Percentiles rank a stretch among this genome's conserved stretches.
These are phyloP conservation scores for Colletotrichum australisinense DNA, from an alignment of 2,329 filamentous ascomycete species.

Conservation along the genomic window DNA sequence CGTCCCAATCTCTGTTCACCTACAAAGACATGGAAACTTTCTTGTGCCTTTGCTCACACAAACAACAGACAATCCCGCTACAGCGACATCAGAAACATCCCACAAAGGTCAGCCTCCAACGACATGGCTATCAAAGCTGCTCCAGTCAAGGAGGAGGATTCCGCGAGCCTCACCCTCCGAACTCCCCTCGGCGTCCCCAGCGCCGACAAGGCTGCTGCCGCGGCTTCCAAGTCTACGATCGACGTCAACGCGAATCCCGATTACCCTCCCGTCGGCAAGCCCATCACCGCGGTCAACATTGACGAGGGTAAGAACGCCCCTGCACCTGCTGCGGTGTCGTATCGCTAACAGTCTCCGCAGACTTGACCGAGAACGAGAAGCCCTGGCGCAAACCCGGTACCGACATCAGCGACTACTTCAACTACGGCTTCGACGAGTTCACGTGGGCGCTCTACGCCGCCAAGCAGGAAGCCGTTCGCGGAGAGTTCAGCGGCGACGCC, in stretches of 20 bases:
- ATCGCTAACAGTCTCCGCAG: conserved; percentile 45
- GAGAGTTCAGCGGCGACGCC: conserved; percentile 77
- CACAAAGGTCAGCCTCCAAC: conserved; percentile 67
- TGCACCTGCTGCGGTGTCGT: not conserved
- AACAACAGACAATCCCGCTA: conserved; percentile 68
- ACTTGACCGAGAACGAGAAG: conserved; percentile 84
- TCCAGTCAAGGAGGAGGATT: conserved; percentile 56
- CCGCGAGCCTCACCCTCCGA: conserved; percentile 42
- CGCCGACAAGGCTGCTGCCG: conserved; percentile 67
- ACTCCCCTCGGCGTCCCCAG: conserved; percentile 49
- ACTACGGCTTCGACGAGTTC: conserved; percentile 99
- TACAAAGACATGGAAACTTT: too few relatives aligned
- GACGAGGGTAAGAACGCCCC: conserved; percentile 64
- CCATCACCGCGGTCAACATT: conserved; percentile 81
- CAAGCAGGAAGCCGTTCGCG: conserved; percentile 84
- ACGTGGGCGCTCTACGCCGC: conserved; percentile 95
- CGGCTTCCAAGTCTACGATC: conserved; percentile 83
- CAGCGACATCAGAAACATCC: conserved; percentile 74
- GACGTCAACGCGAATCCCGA: conserved; percentile 86
- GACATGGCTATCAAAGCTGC: conserved; percentile 60
- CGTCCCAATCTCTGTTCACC: conserved; percentile 40
- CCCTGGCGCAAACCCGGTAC: conserved; percentile 96
- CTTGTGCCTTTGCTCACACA: not conserved
- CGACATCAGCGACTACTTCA: conserved; percentile 97
- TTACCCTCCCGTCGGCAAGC: conserved; percentile 83